phyloP scores from a whole-genome alignment of 139 green algal genomes.

The Chloropicon primus region DNA sequence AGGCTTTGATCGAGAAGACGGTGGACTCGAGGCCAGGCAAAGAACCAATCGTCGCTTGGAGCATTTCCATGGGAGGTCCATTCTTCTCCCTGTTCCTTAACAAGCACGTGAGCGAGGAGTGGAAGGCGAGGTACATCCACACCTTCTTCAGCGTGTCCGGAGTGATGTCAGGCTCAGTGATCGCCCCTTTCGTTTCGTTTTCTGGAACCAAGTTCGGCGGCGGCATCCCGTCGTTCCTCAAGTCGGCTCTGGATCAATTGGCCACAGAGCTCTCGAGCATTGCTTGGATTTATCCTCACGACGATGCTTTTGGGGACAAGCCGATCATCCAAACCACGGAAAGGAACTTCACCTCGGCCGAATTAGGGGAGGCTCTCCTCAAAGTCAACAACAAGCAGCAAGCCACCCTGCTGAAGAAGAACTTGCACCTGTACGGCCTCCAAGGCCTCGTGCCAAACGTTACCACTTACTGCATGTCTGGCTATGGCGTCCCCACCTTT shows the following conservation, averaged over 20 bases:
- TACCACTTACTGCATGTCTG: not conserved
- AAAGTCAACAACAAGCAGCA: not conserved
- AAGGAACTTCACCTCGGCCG: not conserved
- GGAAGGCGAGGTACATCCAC: not conserved
- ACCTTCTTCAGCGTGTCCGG: not conserved
- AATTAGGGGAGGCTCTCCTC: not conserved
- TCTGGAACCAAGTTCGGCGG: not conserved
- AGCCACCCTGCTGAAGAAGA: not conserved
- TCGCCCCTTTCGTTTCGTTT: not conserved
- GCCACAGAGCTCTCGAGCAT: not conserved
- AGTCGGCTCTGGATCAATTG: not conserved
- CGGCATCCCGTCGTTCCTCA: not conserved
- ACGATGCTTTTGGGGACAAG: not conserved
- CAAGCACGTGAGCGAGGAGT: not conserved
- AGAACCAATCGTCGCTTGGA: not conserved
- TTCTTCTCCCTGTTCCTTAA: not conserved
- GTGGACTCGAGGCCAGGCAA: not conserved
- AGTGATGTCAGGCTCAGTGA: not conserved
- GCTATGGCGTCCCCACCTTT: not conserved
- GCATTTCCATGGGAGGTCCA: not conserved
- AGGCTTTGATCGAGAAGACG: not conserved
- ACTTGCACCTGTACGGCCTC: not conserved
- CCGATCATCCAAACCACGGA: not conserved
- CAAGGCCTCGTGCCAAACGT: not conserved
- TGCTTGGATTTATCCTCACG: not conserved